Base-by-base conservation (phyloP, 768 basidiomycete genomes). In the Asterophora parasitica region DNA sequence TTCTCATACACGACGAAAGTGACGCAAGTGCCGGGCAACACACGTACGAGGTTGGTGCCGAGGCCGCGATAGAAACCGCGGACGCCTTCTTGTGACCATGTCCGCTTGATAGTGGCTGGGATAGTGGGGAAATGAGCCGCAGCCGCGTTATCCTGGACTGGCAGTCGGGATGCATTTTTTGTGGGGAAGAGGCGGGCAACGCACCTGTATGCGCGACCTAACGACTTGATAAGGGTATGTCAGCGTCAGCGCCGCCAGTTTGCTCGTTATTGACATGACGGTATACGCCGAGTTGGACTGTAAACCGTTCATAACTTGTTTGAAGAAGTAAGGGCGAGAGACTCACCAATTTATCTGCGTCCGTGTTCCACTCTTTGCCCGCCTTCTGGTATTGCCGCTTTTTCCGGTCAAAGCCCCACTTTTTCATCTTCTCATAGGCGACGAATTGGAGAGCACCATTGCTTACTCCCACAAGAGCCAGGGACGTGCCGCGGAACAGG, bases 211-310 rank as follows among this genome's bases (percentile, higher is more conserved):
- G 42, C 94, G 81, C 2, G 95, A 93, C 45, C 95, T 82, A 34
- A 99, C 76, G 36, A 99, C 96, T 69, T 99, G 96, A 65, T 98
- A 98, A 7, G 96, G 96, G 64, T 99, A 99, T 28, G 96, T 99
- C 16, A 83, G 55, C 4, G 79, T 67, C 34, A 98, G 79, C 0
- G 96, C 92, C 16, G 78, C 76, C 4, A 96, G 68, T 66, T 98
- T 98, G 55, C 92, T 93, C 17, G 79, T 76, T 15, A 90, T 95
- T 0, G 92, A 95, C 80, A 97, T 95, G 32, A 89, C 53, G 7
- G 92, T 90, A 69, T 98, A 98, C 27, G 92, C 76, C 27, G 81
- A 75, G 61, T 98, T 98, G 13, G 91, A 89, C 95, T 97, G 58
- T 0, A 39, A 40, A 20, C 9, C 30, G 43, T n/a, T n/a, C n/a